These are phyloP conservation scores for Aspergillus arachidicola DNA, from an alignment of 2,329 filamentous ascomycete species.

Conservation along the genomic window DNA sequence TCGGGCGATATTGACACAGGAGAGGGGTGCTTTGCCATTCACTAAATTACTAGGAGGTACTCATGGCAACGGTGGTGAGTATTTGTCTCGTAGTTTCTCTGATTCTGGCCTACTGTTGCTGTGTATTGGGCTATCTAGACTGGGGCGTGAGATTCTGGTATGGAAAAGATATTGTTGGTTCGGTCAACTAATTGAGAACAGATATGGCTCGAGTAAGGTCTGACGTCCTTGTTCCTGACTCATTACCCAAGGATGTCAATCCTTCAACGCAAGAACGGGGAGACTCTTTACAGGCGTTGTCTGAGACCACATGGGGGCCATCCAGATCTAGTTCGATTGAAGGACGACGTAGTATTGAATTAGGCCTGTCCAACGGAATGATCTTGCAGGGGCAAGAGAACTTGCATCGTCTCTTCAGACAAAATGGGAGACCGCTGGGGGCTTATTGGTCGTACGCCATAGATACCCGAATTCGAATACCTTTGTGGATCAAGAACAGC, in stretches of 20 bases:
- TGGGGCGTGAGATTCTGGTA: neutral
- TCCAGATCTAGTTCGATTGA: neutral
- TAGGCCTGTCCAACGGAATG: neutral
- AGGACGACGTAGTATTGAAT: neutral
- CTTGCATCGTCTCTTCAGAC: conserved; percentile 16
- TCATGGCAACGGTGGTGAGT: neutral
- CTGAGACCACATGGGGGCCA: conserved; percentile 20
- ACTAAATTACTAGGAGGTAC: neutral
- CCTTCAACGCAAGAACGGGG: neutral
- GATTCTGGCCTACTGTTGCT: neutral
- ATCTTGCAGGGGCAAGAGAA: neutral
- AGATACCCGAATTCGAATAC: conserved; percentile 19
- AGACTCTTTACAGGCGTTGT: neutral
- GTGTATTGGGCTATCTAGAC: neutral
- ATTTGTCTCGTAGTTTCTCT: neutral
- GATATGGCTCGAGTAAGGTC: neutral
- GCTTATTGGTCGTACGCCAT: conserved; percentile 31
- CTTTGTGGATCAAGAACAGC: conserved; percentile 20
- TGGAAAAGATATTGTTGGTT: neutral
- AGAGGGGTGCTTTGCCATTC: neutral
- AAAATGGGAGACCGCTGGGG: conserved; percentile 24
- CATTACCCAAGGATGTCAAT: conserved; percentile 9
- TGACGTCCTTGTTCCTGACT: conserved; percentile 21
- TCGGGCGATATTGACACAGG: neutral
- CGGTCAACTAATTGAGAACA: neutral